Percentiles rank a stretch among this genome's conserved stretches.
phyloP scores from a whole-genome alignment of 2,329 filamentous ascomycete genomes.

The Sarocladiaceae sp. region DNA sequence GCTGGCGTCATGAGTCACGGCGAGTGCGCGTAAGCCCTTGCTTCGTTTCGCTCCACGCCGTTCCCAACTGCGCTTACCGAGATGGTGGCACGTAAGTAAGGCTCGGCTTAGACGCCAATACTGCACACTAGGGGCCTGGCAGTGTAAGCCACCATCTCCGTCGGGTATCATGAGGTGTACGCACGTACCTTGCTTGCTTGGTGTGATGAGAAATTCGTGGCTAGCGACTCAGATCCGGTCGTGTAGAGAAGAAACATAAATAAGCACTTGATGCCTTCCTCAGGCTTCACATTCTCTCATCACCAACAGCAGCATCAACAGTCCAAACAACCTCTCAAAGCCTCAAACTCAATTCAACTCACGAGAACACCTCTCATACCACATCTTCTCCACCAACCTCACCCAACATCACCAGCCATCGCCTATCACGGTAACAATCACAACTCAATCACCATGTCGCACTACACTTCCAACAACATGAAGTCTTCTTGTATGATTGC shows the following conservation, averaged over 20 bases:
- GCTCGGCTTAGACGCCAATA: too few relatives aligned
- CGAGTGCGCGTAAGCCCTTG: too few relatives aligned
- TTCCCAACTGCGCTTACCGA: too few relatives aligned
- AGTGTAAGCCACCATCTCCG: too few relatives aligned
- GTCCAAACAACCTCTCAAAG: too few relatives aligned
- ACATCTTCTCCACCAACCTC: background rate
- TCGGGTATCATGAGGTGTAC: too few relatives aligned
- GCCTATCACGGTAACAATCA: background rate
- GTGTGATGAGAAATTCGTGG: background rate
- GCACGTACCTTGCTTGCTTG: too few relatives aligned
- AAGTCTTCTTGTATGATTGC: constrained; percentile 3
- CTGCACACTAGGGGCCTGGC: too few relatives aligned
- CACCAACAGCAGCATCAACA: constrained; percentile 1
- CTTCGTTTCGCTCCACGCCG: too few relatives aligned
- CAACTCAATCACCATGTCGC: constrained; percentile 5
- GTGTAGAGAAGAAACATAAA: background rate
- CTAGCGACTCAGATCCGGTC: background rate
- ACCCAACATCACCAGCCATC: background rate
- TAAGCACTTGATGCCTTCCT: constrained; percentile 5
- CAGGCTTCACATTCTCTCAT: background rate
- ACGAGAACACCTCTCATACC: background rate
- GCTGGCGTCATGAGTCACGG: constrained; percentile 9
- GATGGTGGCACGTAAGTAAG: too few relatives aligned
- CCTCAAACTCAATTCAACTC: background rate
- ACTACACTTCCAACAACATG: background rate